Evolutionary conservation across 2,329 filamentous ascomycete genomes (phyloP).

Genomic region (Xylariales sp.): DNA sequence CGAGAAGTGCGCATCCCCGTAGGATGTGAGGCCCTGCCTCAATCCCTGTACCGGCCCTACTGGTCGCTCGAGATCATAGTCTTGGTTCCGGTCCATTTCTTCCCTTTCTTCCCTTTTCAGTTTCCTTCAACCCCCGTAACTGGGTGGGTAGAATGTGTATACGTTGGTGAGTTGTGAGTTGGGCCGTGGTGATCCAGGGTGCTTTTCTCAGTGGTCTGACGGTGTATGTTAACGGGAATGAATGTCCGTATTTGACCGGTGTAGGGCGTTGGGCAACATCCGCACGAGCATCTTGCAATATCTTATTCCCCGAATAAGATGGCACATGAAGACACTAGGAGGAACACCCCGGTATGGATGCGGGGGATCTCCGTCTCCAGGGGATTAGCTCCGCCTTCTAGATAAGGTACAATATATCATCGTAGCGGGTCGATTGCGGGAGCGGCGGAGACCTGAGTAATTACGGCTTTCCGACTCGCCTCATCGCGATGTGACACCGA

Average conservation of each 20-base stretch:
- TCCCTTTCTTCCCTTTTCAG: neutral
- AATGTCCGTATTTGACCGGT: neutral
- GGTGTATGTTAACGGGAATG: neutral
- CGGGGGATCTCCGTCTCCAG: conserved; percentile 32
- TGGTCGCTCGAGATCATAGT: conserved; percentile 70
- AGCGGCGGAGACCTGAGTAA: conserved; percentile 19
- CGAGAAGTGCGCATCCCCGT: conserved; percentile 80
- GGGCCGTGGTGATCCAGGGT: neutral
- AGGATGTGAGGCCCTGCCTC: conserved; percentile 73
- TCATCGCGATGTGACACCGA: neutral
- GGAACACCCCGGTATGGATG: conserved; percentile 14
- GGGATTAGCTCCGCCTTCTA: conserved; percentile 27
- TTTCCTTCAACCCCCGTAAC: neutral
- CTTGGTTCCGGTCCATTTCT: conserved; percentile 50
- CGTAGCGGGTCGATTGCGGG: conserved; percentile 9
- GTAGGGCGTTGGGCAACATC: neutral
- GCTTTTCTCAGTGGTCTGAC: neutral
- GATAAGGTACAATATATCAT: neutral
- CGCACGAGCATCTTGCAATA: neutral
- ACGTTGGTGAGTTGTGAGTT: neutral
- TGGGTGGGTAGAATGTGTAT: neutral
- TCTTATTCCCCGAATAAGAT: neutral
- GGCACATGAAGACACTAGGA: neutral
- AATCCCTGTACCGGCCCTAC: conserved; percentile 65
- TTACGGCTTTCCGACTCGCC: neutral